A percentile compares a stretch with the other conserved stretches of the same genome.
These are phyloP conservation scores for Aspergillus eucalypticola DNA, from an alignment of 2,329 filamentous ascomycete genomes.

Conservation along the genomic window DNA sequence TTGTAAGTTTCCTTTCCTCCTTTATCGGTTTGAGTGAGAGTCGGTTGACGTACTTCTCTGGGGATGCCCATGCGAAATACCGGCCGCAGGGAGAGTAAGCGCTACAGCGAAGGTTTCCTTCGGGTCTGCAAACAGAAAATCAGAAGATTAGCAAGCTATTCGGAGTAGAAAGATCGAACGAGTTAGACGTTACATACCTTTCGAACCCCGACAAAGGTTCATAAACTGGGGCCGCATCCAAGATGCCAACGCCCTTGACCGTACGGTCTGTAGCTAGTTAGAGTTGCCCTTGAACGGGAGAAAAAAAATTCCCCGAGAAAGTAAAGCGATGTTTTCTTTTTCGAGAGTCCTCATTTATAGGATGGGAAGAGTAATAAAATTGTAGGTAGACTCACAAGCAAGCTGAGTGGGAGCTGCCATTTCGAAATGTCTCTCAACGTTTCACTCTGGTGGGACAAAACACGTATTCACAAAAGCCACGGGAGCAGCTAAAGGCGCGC, in stretches of 20 bases:
- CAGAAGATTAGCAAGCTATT: slow-evolving; percentile 10
- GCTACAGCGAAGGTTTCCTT: slow-evolving; percentile 93
- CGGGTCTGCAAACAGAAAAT: slow-evolving; percentile 60
- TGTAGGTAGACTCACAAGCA: slow-evolving; percentile 63
- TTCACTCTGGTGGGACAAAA: slow-evolving; percentile 9
- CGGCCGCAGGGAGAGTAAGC: slow-evolving; percentile 93
- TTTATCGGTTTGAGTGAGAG: not conserved
- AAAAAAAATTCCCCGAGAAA: not conserved
- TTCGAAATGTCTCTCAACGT: slow-evolving; percentile 20
- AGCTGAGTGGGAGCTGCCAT: slow-evolving; percentile 94
- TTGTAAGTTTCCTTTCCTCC: slow-evolving; percentile 10
- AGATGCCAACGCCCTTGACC: slow-evolving; percentile 91
- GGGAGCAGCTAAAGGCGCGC: slow-evolving; percentile 6
- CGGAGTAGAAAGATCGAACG: not conserved
- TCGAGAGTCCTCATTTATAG: not conserved
- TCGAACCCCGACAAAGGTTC: slow-evolving; percentile 77
- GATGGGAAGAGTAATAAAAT: not conserved
- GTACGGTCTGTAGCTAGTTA: slow-evolving; percentile 68
- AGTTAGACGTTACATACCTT: slow-evolving; percentile 43
- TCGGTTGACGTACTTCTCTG: slow-evolving; percentile 60
- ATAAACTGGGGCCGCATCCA: slow-evolving; percentile 89
- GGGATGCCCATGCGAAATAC: slow-evolving; percentile 93
- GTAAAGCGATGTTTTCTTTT: not conserved
- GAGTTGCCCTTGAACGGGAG: slow-evolving; percentile 5
- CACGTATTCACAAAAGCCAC: slow-evolving; percentile 10